Evolutionary conservation across 2,329 filamentous ascomycete genomes (phyloP).

Genomic region (Fusarium nodosum): DNA sequence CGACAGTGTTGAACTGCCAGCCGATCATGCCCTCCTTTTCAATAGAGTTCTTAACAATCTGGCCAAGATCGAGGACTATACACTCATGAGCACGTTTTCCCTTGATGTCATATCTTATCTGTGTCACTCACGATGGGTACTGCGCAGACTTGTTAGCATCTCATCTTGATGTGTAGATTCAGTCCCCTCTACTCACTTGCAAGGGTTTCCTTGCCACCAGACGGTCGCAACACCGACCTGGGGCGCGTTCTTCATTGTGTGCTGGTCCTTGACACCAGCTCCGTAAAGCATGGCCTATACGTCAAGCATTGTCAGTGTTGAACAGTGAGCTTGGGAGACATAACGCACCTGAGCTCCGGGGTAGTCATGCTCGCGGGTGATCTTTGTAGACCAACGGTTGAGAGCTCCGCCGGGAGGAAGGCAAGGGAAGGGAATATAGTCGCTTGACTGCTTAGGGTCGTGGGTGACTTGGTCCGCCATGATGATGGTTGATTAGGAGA

Average conservation of each 20-base stretch:
- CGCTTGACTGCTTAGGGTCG: constrained; percentile 62
- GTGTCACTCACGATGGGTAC: constrained; percentile 58
- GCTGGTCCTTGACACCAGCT: constrained; percentile 84
- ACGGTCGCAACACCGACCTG: constrained; percentile 93
- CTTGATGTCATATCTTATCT: constrained; percentile 15
- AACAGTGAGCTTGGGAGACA: neutral
- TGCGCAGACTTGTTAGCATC: constrained; percentile 40
- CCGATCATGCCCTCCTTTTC: constrained; percentile 88
- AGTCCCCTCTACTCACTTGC: constrained; percentile 76
- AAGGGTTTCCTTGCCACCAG: constrained; percentile 98
- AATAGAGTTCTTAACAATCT: constrained; percentile 86
- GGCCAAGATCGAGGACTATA: constrained; percentile 85
- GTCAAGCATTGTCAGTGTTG: constrained; percentile 3
- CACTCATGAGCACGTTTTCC: constrained; percentile 32
- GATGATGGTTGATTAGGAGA: constrained; percentile 16
- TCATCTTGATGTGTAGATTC: neutral
- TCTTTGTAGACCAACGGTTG: constrained; percentile 86
- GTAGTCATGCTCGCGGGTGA: constrained; percentile 90
- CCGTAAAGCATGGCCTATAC: constrained; percentile 91
- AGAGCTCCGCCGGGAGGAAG: constrained; percentile 69
- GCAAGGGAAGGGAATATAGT: constrained; percentile 67
- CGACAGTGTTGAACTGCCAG: constrained; percentile 95
- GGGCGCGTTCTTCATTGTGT: constrained; percentile 90
- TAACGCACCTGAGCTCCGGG: constrained; percentile 83
- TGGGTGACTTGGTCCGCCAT: constrained; percentile 50